phyloP scores from a whole-genome alignment of 192 early-diverging fungal genomes.

The Endogone sp. region DNA sequence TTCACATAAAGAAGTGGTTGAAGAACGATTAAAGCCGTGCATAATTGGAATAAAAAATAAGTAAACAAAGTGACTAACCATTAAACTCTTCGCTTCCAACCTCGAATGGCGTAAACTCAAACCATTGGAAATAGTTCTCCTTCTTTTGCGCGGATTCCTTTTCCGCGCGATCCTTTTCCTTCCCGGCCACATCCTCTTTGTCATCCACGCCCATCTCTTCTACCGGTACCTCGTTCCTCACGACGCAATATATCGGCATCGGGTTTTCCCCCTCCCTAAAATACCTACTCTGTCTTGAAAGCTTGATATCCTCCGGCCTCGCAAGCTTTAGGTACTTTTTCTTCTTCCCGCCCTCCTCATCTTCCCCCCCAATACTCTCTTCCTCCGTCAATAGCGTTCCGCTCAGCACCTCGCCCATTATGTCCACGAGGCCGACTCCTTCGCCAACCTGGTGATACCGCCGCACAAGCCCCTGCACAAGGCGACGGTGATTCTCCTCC shows the following conservation, averaged over 20 bases:
- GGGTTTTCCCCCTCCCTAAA: conserved; percentile 57
- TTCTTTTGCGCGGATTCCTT: conserved; percentile 8
- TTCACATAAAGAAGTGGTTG: no score
- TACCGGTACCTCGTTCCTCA: conserved; percentile 56
- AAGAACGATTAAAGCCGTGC: no score
- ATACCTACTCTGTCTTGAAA: conserved; percentile 46
- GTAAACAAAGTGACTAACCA: conserved; percentile 33
- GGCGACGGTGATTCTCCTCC: conserved; percentile 8
- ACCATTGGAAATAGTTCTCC: conserved; percentile 69
- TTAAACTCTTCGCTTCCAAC: conserved; percentile 71
- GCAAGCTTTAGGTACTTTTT: neutral
- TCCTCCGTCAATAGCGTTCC: conserved; percentile 36
- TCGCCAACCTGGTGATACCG: conserved; percentile 23
- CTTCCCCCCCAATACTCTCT: conserved; percentile 19
- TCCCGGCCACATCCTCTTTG: neutral
- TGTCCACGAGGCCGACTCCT: conserved; percentile 45
- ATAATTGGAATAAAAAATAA: no score
- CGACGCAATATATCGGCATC: conserved; percentile 76
- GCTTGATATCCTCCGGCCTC: conserved; percentile 45
- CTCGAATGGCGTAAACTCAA: conserved; percentile 79
- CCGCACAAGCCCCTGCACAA: conserved; percentile 23
- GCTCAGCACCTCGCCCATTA: conserved; percentile 52
- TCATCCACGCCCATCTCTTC: neutral
- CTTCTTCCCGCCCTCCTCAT: conserved; percentile 21
- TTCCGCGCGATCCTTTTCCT: conserved; percentile 1